Base-by-base conservation (phyloP, 441 rosid genomes). In the Gossypium schwendimanii region DNA sequence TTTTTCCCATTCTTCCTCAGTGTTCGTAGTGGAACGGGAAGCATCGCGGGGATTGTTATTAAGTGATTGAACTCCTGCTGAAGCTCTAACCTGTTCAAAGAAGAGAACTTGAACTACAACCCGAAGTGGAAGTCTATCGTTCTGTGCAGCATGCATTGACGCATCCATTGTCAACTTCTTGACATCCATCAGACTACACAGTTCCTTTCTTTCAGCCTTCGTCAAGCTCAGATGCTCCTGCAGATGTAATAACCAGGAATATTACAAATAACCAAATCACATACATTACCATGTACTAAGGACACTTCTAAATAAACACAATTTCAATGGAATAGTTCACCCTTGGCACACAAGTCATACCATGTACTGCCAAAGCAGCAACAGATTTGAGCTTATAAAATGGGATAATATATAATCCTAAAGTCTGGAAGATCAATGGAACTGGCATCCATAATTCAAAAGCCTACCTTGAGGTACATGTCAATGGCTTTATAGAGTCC, bases 51-150 rank as follows among this genome's bases (percentile, higher is more conserved):
- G 79, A 64, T 76, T 75, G 73, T 81, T 81, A 71, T 53, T 73
- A 0, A 68, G 83, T 2, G 86, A 87, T 45, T 77, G 87, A 72
- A 75, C 80, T 52, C 87, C 87, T 5, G 86, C 82, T 52, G 90
- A 83, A 15, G 88, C 89, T 77, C 96, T 80, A 17, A 87, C 87
- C 81, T 92, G 99, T 88, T 92, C 98, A 31, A 89, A 91, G 82
- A 85, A 94, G 72, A 94, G 91, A 61, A 94, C 96, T 85, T 94
- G 99, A 52, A 94, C 98, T 0, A 94, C 92, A 21, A 92, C 88
- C 3, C 98, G 86, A 12, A 94, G 87, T 0, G 99, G 99, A 20
- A 94, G 94, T 8, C 82, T 75, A n/a, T 92, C 98, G 14, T 92
- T 94, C 82, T 91, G 99, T 0, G 97, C 98, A 8, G 97, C 98